Evolutionary conservation across 2,329 filamentous ascomycete genomes (phyloP).

Genomic region (Verticillium isaacii): DNA sequence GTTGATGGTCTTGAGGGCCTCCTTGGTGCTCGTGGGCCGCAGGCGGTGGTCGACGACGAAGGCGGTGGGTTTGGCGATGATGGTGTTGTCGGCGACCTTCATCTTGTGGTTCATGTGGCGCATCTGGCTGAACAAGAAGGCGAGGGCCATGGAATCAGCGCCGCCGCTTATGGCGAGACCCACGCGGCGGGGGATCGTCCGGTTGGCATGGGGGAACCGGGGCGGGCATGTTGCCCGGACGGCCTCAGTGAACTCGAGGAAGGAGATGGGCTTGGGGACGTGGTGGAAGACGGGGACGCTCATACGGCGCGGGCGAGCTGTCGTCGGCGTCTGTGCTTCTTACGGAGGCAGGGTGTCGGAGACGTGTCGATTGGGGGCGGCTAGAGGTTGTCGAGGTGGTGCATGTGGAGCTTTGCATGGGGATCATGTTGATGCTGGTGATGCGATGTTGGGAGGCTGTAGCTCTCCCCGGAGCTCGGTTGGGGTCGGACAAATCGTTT

Average conservation of each 20-base stretch:
- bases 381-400: neutral
- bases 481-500: neutral
- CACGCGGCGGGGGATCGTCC: conserved; percentile 23
- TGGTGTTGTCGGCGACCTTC: conserved; percentile 40
- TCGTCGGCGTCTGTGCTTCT: neutral
- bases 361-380: neutral
- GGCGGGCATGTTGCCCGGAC: conserved; percentile 44
- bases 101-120: conserved; percentile 25
- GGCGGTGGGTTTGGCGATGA: conserved; percentile 31
- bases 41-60: conserved; percentile 55
- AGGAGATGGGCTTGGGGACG: conserved; percentile 29
- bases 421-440: neutral
- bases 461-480: neutral
- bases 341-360: neutral
- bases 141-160: conserved; percentile 96
- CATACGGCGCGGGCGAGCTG: conserved; percentile 20
- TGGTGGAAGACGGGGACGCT: conserved; percentile 28
- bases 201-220: conserved; percentile 39
- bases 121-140: conserved; percentile 60
- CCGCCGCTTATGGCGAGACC: conserved; percentile 82
- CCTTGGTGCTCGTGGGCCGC: conserved; percentile 44
- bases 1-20: conserved; percentile 43
- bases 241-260: conserved; percentile 38
- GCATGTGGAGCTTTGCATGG: neutral
- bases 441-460: neutral